Evolutionary conservation across 441 rosid species (phyloP).

Genomic region (Croton laevigatus): DNA sequence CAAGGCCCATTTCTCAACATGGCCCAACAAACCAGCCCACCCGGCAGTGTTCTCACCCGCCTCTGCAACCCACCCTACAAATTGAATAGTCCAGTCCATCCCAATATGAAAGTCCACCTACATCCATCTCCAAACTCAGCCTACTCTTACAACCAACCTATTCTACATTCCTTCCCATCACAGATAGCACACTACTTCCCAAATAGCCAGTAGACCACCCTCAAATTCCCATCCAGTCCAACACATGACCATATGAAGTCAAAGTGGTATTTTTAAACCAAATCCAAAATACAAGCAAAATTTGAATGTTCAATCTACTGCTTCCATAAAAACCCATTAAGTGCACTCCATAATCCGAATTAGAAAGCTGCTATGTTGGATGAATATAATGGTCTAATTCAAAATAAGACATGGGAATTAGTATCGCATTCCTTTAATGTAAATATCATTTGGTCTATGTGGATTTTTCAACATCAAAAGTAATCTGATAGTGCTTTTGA

Average conservation of each 20-base stretch:
- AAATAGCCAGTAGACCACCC: background rate
- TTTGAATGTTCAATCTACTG: background rate
- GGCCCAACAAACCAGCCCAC: no score
- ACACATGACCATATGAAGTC: no score
- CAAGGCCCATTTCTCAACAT: no score
- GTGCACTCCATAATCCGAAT: background rate
- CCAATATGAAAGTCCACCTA: no score
- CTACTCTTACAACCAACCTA: no score
- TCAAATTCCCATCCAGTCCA: background rate
- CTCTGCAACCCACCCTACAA: no score
- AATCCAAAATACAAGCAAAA: background rate
- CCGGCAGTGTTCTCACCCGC: no score
- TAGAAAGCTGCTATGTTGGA: background rate
- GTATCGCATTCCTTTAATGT: background rate
- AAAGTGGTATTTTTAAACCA: background rate
- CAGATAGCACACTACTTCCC: background rate
- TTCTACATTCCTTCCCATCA: background rate
- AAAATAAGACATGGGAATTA: conserved; percentile 16
- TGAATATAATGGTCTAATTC: background rate
- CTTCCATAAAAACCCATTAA: background rate
- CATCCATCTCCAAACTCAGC: no score
- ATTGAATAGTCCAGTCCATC: no score
- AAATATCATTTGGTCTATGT: conserved; percentile 5
- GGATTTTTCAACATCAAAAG: conserved; percentile 1
- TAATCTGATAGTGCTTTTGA: background rate